A percentile compares a stretch with the other conserved stretches of the same genome.
These are phyloP conservation scores for Prunus fruticosa DNA, from an alignment of 306 rosid genomes.

Conservation along the genomic window DNA sequence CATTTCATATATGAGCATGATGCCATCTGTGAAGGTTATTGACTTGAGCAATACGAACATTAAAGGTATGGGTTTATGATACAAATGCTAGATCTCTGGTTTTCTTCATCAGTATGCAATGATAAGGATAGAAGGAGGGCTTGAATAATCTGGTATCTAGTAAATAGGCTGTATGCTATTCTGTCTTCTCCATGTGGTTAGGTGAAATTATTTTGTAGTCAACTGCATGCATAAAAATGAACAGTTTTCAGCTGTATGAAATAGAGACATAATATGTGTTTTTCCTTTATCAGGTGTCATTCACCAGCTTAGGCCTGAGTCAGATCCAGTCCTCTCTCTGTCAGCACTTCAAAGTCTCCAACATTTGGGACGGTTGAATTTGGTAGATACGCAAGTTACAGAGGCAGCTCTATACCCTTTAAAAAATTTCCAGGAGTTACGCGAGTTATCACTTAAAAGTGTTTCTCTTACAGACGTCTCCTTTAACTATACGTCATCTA, in stretches of 20 bases:
- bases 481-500: conserved; percentile 54
- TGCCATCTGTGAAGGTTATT: conserved; percentile 69
- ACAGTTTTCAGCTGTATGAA: not conserved
- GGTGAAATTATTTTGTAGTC: not conserved
- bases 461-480: conserved; percentile 61
- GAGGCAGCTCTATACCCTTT: conserved; percentile 55
- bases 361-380: conserved; percentile 58
- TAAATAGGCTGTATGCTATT: not conserved
- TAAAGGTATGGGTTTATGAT: conserved; percentile 53
- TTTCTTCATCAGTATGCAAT: not conserved
- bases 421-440: conserved; percentile 54
- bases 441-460: conserved; percentile 52
- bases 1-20: conserved; percentile 53
- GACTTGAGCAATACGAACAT: conserved; percentile 71
- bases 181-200: conserved; percentile 5
- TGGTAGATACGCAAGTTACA: conserved; percentile 58
- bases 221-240: not conserved
- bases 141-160: not conserved
- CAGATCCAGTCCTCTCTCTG: conserved; percentile 38
- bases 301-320: conserved; percentile 28
- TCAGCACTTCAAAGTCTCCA: conserved; percentile 48
- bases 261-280: not conserved
- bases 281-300: conserved; percentile 45
- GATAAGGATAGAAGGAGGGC: not conserved
- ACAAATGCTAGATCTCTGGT: conserved; percentile 6